phyloP scores from a whole-genome alignment of 371 early-diverging fungal genomes.

The Circinella umbellata region DNA sequence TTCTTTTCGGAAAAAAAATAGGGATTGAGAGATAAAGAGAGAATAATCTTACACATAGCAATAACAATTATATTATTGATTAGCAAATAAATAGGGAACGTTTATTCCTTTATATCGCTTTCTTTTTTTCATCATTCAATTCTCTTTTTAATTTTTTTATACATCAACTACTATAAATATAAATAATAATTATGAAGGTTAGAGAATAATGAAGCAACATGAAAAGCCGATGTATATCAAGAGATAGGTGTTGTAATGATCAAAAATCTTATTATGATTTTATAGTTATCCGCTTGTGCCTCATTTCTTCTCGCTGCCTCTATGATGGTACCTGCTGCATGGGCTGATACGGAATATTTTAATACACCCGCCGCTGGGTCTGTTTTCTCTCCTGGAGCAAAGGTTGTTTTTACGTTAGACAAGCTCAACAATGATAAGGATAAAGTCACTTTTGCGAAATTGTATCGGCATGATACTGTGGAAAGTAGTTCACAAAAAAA shows the following conservation, averaged over 20 bases:
- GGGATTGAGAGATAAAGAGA: too few relatives aligned
- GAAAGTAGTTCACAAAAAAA: not conserved
- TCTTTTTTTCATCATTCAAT: too few relatives aligned
- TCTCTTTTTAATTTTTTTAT: too few relatives aligned
- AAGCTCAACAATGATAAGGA: conserved; percentile 23
- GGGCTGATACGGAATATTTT: conserved; percentile 27
- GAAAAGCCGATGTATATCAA: too few relatives aligned
- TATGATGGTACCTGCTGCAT: conserved; percentile 1
- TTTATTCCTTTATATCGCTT: too few relatives aligned
- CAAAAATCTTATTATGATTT: too few relatives aligned
- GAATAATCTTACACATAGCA: too few relatives aligned
- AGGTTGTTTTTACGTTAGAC: conserved; percentile 21
- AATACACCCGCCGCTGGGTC: conserved; percentile 14
- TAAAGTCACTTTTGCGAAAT: conserved; percentile 18
- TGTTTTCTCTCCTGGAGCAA: conserved; percentile 3
- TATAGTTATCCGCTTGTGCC: conserved; percentile 13
- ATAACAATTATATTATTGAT: too few relatives aligned
- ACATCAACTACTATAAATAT: not conserved
- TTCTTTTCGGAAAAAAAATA: too few relatives aligned
- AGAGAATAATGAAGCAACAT: not conserved
- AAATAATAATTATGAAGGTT: not conserved
- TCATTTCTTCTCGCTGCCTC: conserved; percentile 7
- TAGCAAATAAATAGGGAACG: too few relatives aligned
- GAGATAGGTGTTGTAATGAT: too few relatives aligned
- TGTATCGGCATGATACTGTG: conserved; percentile 14